Evolutionary conservation across 208 protist species (phyloP), one percentile per base, ranked within the genome.

Genomic region (Trypanosomatidae sp.): DNA sequence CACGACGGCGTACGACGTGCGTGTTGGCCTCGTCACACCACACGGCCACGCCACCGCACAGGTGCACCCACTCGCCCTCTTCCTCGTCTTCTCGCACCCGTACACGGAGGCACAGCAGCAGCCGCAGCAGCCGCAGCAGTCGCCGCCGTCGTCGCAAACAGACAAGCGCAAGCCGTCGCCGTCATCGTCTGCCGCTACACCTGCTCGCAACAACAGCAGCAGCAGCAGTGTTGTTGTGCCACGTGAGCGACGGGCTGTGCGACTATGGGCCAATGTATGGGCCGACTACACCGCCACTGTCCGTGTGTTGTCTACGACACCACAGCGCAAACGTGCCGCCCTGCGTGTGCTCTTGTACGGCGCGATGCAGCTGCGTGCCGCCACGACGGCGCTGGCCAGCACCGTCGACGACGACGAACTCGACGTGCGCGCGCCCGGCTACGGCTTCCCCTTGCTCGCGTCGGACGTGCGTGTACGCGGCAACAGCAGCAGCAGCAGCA

Each of bases 191-290:
- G 60, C 53, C 0, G 56, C 49, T 3, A 42, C 60, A 1, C 48
- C 46, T 2, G 33, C 56, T 24, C 43, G 56, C 35, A 43, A 33
- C 39, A 43, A 56, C 49, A 52, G 44, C 30, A 48, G 46, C 44
- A 49, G 49, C 13, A 44, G 50, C 51, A 57, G 44, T 15, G 30
- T 35, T n/a, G n/a, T 35, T 35, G 25, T 10, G 38, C 33, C 24
- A 37, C 8, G 15, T 4, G 16, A 25, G 33, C n/a, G 4, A 18
- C 38, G 63, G 37, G 54, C 82, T 4, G 75, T 90, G 33, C 71
- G 81, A 11, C 75, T 75, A 1, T 90, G 81, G 81, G 81, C 70
- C 6, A 75, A 90, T 51, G 81, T 90, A 4, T 90, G 81, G 81
- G 77, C 81, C 0, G 72, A 86, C 53, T 90, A 86, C 50, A 66